Evolutionary conservation across 2,329 filamentous ascomycete genomes (phyloP), one percentile per base, ranked within the genome.

Genomic region (Coniella lustricola): DNA sequence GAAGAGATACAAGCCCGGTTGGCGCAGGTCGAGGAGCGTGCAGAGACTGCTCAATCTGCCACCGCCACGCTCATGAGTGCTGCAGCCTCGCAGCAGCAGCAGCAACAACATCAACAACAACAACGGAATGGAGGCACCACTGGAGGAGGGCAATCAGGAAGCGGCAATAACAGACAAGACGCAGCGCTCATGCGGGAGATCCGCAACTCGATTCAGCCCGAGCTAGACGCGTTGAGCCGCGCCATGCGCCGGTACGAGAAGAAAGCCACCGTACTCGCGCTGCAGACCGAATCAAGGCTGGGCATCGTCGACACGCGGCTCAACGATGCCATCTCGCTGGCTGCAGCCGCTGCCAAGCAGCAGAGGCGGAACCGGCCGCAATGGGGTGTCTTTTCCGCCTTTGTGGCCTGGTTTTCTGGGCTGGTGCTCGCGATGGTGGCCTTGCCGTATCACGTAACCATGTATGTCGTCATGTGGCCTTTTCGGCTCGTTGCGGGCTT

Each of bases 231-330:
- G 0, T 71, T 97, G 29, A 93, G 90, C 58, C 83, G 91, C 41
- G 90, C 91, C 3, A 85, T 97, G 38, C 79, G 91, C 17, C 82
- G 89, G 32, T 95, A 95, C 59, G 91, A 97, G 69, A 96, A 95
- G 68, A 87, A 90, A 58, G 82, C 85, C 4, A 84, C 84, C 0
- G 72, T 90, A 7, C 77, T 90, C 22, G 77, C 86, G 9, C 75
- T 85, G 47, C 84, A 91, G 60, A 87, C 83, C 3, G 89, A 95
- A 55, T 77, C 82, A 8, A 79, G 85, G 20, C 78, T 96, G 50
- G 76, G 80, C 35, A 77, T 81, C 17, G 71, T 95, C 4, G 86
- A 95, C 55, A 71, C 73, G 1, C 76, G 85, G 32, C 66, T 94
- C 13, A 80, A 83, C 53, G 90, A 95, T 59, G 84, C 88, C 3